These are phyloP conservation scores for Pseudogymnoascus verrucosus DNA, from an alignment of 2,329 filamentous ascomycete genomes.

Conservation along the genomic window DNA sequence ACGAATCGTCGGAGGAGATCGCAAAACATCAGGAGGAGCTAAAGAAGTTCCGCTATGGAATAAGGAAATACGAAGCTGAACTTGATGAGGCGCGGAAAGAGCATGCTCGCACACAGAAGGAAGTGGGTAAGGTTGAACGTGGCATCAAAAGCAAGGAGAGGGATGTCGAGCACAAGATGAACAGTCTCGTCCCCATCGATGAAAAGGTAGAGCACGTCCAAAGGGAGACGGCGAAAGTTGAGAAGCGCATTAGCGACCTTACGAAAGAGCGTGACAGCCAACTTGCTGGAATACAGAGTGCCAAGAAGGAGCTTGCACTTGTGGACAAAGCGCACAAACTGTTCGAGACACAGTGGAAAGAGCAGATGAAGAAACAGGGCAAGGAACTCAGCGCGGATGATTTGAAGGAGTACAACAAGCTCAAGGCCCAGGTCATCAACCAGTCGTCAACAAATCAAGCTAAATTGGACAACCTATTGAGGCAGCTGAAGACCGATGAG, in stretches of 20 bases:
- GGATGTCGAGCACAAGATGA: conserved; percentile 78
- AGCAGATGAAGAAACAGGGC: conserved; percentile 77
- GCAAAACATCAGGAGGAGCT: conserved; percentile 90
- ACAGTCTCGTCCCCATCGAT: conserved; percentile 77
- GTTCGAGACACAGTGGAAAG: conserved; percentile 82
- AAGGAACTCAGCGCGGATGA: conserved; percentile 79
- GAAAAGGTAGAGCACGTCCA: conserved; percentile 81
- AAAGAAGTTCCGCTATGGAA: conserved; percentile 81
- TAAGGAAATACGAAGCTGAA: conserved; percentile 73
- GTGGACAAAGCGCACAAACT: conserved; percentile 86
- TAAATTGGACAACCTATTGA: conserved; percentile 76
- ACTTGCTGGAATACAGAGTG: conserved; percentile 57
- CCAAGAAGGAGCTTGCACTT: conserved; percentile 69
- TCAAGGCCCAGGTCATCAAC: conserved; percentile 78
- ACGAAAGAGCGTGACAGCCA: conserved; percentile 70
- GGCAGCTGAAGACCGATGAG: conserved; percentile 84
- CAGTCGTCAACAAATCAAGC: conserved; percentile 73
- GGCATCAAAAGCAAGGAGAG: conserved; percentile 80
- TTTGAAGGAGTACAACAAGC: conserved; percentile 77
- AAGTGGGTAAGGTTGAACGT: conserved; percentile 74
- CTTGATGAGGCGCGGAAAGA: conserved; percentile 77
- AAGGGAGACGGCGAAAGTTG: conserved; percentile 60
- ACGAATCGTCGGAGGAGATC: conserved; percentile 83
- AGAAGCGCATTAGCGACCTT: conserved; percentile 61
- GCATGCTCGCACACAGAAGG: conserved; percentile 68